Evolutionary conservation across 331 rosid genomes (phyloP).

Genomic region (Saraca asoca): DNA sequence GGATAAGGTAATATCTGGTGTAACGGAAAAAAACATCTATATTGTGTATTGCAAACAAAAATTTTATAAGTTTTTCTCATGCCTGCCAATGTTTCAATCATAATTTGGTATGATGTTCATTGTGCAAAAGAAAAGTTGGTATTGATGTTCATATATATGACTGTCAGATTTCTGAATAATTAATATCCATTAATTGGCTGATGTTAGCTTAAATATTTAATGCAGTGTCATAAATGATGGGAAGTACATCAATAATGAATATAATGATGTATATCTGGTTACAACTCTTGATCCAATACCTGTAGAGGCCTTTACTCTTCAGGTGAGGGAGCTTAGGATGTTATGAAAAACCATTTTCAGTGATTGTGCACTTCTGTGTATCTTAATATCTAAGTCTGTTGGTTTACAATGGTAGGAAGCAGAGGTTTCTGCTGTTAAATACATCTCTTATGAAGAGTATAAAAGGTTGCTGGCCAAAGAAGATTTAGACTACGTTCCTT

Average conservation of each 20-base stretch:
- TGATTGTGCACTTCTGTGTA: neutral
- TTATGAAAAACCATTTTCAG: conserved; percentile 27
- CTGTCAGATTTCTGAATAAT: neutral
- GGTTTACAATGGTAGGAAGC: conserved; percentile 53
- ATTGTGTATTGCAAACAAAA: neutral
- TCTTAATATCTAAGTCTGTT: too few species aligned
- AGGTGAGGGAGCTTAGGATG: conserved; percentile 58
- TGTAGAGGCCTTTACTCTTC: conserved; percentile 83
- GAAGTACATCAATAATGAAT: conserved; percentile 76
- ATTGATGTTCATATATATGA: neutral
- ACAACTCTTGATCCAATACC: conserved; percentile 89
- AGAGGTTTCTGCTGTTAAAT: conserved; percentile 94
- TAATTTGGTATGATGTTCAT: too few species aligned
- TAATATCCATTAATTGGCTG: conserved; percentile 29
- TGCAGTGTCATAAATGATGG: conserved; percentile 82
- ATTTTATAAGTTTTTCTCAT: neutral
- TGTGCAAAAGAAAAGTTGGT: neutral
- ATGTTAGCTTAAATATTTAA: conserved; percentile 33
- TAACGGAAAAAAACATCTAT: neutral
- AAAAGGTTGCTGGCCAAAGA: conserved; percentile 62
- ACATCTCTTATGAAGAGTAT: conserved; percentile 72
- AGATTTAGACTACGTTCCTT: conserved; percentile 73
- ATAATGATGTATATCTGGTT: conserved; percentile 82
- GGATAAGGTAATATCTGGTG: neutral
- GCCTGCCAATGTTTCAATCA: neutral